Evolutionary conservation across 2,329 filamentous ascomycete genomes (phyloP).

Genomic region (Trichoderma lentiforme): DNA sequence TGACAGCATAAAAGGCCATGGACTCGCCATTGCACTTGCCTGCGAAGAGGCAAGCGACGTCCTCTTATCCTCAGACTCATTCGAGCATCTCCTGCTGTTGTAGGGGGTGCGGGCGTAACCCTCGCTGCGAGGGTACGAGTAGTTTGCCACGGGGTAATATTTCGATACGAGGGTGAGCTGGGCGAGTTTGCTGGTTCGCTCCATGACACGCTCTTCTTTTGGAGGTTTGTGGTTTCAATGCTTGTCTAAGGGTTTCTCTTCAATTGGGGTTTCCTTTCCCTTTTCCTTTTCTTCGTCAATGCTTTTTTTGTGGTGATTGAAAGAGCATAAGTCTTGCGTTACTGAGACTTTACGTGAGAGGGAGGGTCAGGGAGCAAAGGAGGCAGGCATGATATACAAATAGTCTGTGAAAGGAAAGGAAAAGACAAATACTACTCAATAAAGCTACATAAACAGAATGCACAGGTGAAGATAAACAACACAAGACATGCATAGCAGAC

Average conservation of each 20-base stretch:
- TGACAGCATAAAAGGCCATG: conserved; percentile 34
- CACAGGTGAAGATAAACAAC: neutral
- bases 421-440: neutral
- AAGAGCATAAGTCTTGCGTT: neutral
- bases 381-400: conserved; percentile 7
- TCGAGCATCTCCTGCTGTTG: conserved; percentile 1
- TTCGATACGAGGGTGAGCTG: conserved; percentile 40
- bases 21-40: conserved; percentile 29
- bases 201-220: conserved; percentile 29
- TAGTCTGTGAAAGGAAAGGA: neutral
- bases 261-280: neutral
- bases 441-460: neutral
- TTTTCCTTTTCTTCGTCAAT: neutral
- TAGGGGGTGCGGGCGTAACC: conserved; percentile 18
- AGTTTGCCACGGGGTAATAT: conserved; percentile 40
- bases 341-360: neutral
- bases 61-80: conserved; percentile 28
- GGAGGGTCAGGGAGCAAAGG: neutral
- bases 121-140: conserved; percentile 37
- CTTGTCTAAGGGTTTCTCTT: neutral
- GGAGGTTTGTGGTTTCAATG: neutral
- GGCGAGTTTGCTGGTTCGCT: conserved; percentile 35
- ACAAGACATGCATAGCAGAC: conserved; percentile 5
- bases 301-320: neutral
- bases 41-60: conserved; percentile 47